Conservation (phyloP, 768 basidiomycete genomes). For the Crassisporium funariophilum region DNA sequence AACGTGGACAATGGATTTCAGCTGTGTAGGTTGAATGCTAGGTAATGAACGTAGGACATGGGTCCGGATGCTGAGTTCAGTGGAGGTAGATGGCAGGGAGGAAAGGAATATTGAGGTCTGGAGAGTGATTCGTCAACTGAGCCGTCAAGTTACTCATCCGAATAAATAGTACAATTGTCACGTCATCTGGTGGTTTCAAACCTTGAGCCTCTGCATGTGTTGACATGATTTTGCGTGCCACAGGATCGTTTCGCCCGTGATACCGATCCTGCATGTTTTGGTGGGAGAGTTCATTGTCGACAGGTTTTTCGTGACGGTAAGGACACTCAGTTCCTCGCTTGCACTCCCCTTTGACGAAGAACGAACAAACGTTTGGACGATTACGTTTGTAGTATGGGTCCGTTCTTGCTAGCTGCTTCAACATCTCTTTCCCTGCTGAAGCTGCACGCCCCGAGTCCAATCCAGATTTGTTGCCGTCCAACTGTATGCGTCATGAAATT, state of each 20-base stretch:
- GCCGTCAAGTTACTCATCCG: neutral
- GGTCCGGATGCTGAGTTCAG: constrained; percentile 76
- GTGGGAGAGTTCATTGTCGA: constrained; percentile 78
- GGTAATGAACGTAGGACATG: constrained; percentile 70
- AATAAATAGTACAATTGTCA: constrained; percentile 58
- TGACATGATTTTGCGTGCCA: constrained; percentile 86
- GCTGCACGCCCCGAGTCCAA: constrained; percentile 62
- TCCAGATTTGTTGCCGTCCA: constrained; percentile 70
- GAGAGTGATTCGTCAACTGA: constrained; percentile 2
- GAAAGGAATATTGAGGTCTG: constrained; percentile 89
- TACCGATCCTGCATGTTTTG: constrained; percentile 96
- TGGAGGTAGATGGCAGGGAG: constrained; percentile 67
- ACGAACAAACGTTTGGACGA: constrained; percentile 90
- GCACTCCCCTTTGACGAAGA: constrained; percentile 95
- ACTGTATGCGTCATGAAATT: no score
- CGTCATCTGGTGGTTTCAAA: constrained; percentile 87
- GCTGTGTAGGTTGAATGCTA: constrained; percentile 57
- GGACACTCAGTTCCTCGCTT: constrained; percentile 91
- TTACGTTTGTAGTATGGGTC: constrained; percentile 99
- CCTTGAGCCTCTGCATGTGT: constrained; percentile 82
- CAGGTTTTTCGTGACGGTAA: constrained; percentile 91
- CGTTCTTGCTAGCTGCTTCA: constrained; percentile 91
- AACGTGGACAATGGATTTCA: constrained; percentile 87
- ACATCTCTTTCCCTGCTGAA: constrained; percentile 92
- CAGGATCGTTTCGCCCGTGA: constrained; percentile 91